A percentile compares a stretch with the other conserved stretches of the same genome.
Evolutionary conservation across 495 filamentous ascomycete species (phyloP).

Genomic region (Aspergillus bertholletiae): DNA sequence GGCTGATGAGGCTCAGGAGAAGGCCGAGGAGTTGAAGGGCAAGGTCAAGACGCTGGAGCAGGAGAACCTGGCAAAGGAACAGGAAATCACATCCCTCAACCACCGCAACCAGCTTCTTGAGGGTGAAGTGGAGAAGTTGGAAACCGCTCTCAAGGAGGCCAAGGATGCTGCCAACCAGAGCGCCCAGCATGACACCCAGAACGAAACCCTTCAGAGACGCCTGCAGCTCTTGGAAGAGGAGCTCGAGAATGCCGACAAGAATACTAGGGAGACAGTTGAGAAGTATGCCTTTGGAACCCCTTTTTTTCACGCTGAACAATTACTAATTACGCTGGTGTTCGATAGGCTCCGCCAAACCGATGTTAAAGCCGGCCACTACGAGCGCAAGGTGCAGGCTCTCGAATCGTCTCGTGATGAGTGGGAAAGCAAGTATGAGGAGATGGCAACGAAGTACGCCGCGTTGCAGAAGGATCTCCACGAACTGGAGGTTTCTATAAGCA

Average conservation of each 20-base stretch:
- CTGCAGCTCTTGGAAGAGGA: slow-evolving; percentile 96
- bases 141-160: slow-evolving; percentile 67
- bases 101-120: slow-evolving; percentile 93
- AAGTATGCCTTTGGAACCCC: slow-evolving; percentile 63
- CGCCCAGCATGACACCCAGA: slow-evolving; percentile 72
- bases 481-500: slow-evolving; percentile 82
- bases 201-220: slow-evolving; percentile 84
- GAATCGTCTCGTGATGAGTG: slow-evolving; percentile 84
- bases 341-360: slow-evolving; percentile 93
- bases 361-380: slow-evolving; percentile 98
- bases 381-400: slow-evolving; percentile 97
- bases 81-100: slow-evolving; percentile 91
- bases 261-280: slow-evolving; percentile 92
- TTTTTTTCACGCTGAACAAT: neutral
- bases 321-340: slow-evolving; percentile 19
- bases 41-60: slow-evolving; percentile 90
- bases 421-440: slow-evolving; percentile 97
- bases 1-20: slow-evolving; percentile 73
- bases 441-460: slow-evolving; percentile 78
- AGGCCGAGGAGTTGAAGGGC: slow-evolving; percentile 80
- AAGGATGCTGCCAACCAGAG: slow-evolving; percentile 76
- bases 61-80: slow-evolving; percentile 93
- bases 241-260: slow-evolving; percentile 92
- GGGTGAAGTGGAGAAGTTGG: slow-evolving; percentile 84
- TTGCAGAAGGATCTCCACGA: slow-evolving; percentile 90